Percentiles rank a stretch among this genome's conserved stretches.
Conservation (phyloP, 1,284 basidiomycete genomes). For the Afroboletus lepidellus region DNA sequence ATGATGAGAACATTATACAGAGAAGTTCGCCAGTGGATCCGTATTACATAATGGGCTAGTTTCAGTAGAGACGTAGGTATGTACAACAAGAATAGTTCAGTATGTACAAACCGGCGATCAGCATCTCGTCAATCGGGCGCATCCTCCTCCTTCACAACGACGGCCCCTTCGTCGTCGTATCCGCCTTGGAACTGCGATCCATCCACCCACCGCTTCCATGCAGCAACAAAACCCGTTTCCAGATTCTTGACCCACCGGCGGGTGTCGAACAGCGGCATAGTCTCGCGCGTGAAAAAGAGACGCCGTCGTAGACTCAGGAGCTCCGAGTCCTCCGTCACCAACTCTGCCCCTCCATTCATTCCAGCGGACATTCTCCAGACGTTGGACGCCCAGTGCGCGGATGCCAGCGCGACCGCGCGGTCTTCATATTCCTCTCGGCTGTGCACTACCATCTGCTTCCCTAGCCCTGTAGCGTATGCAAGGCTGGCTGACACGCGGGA, state of each 20-base stretch:
- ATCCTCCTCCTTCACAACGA: slow-evolving; percentile 39
- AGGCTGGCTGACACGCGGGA: slow-evolving; percentile 61
- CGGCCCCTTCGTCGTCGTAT: slow-evolving; percentile 37
- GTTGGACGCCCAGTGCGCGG: slow-evolving; percentile 31
- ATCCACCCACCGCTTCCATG: slow-evolving; percentile 56
- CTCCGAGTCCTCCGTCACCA: slow-evolving; percentile 31
- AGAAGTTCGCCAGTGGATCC: neutral
- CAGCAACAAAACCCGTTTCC: slow-evolving; percentile 49
- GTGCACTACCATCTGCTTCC: slow-evolving; percentile 52
- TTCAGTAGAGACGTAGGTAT: neutral
- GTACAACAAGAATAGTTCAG: neutral
- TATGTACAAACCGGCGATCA: neutral
- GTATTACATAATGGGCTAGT: no score
- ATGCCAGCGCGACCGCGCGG: slow-evolving; percentile 50
- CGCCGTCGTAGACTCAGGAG: slow-evolving; percentile 44
- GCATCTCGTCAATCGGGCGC: neutral
- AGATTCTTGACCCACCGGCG: slow-evolving; percentile 52
- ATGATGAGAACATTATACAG: neutral
- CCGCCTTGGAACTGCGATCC: slow-evolving; percentile 42
- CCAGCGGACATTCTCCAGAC: slow-evolving; percentile 1
- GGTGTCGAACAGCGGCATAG: slow-evolving; percentile 56
- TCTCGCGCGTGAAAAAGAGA: slow-evolving; percentile 50
- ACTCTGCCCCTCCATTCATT: neutral
- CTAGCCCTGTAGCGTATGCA: slow-evolving; percentile 55
- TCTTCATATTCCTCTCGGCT: slow-evolving; percentile 52